A percentile compares a stretch with the other conserved stretches of the same genome.
phyloP scores from a whole-genome alignment of 2,329 filamentous ascomycete genomes.

The Samsoniella hepiali region DNA sequence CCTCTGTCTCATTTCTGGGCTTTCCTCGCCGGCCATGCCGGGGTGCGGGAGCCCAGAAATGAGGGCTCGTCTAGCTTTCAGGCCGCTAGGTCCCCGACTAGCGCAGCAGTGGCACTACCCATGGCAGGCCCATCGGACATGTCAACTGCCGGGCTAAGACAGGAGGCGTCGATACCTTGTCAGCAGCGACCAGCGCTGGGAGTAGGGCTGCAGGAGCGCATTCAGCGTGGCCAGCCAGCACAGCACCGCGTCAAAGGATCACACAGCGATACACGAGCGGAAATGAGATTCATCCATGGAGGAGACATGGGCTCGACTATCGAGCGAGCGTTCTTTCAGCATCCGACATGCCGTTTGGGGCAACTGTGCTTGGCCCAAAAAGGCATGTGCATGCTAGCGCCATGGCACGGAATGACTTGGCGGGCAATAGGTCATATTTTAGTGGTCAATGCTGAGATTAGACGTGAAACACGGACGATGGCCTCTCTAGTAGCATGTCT shows the following conservation, averaged over 20 bases:
- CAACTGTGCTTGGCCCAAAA: neutral
- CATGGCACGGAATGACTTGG: neutral
- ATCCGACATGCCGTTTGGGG: neutral
- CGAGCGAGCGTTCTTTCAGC: neutral
- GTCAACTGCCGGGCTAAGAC: constrained; percentile 4
- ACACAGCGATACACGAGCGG: no score
- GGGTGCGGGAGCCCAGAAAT: no score
- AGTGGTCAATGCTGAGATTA: constrained; percentile 3
- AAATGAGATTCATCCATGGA: neutral
- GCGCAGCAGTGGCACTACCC: neutral
- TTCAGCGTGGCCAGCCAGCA: no score
- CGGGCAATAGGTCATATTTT: neutral
- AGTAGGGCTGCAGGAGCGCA: no score
- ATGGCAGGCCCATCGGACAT: neutral
- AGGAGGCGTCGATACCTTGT: neutral
- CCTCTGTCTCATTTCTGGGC: no score
- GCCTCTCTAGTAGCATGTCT: neutral
- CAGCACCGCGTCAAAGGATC: no score
- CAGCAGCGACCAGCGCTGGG: neutral
- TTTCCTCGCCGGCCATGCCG: no score
- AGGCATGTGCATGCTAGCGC: constrained; percentile 1
- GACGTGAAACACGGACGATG: constrained; percentile 1
- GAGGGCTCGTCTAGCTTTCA: neutral
- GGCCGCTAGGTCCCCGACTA: neutral
- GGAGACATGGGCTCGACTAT: neutral